Percentiles rank a stretch among this genome's conserved stretches.
These are phyloP conservation scores for Phytophthora sansomeana DNA, from an alignment of 352 stramenopile genomes.

Conservation along the genomic window DNA sequence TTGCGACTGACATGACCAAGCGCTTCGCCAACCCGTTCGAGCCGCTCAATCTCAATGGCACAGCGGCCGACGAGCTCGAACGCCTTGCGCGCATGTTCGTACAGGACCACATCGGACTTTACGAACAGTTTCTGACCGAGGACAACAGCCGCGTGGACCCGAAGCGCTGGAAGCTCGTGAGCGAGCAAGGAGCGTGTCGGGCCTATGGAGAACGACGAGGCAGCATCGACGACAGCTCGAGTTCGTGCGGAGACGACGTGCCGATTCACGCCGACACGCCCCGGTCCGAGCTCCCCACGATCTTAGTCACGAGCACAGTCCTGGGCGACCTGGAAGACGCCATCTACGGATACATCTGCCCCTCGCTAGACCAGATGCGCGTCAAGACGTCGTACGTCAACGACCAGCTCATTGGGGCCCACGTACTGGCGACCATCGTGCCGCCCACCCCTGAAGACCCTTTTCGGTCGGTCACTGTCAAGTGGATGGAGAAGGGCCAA, in stretches of 20 bases:
- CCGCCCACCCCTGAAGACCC: slow-evolving; percentile 40
- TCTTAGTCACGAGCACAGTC: slow-evolving; percentile 48
- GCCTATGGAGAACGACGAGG: slow-evolving; percentile 48
- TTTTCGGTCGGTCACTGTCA: slow-evolving; percentile 50
- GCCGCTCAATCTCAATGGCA: slow-evolving; percentile 38
- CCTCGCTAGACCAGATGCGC: slow-evolving; percentile 44
- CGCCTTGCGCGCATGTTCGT: slow-evolving; percentile 47
- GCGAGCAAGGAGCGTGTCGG: slow-evolving; percentile 44
- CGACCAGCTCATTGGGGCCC: slow-evolving; percentile 46
- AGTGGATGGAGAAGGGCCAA: slow-evolving; percentile 61
- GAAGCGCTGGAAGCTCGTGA: slow-evolving; percentile 50
- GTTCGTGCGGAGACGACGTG: slow-evolving; percentile 32
- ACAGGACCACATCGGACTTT: slow-evolving; percentile 46
- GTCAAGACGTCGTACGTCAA: slow-evolving; percentile 57
- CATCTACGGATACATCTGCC: slow-evolving; percentile 52
- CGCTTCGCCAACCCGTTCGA: slow-evolving; percentile 55
- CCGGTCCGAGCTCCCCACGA: slow-evolving; percentile 29
- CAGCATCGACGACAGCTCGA: slow-evolving; percentile 33
- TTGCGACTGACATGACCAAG: slow-evolving; percentile 33
- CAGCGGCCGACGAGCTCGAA: slow-evolving; percentile 34
- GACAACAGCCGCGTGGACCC: slow-evolving; percentile 43
- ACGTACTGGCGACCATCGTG: slow-evolving; percentile 54
- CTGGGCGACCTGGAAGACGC: slow-evolving; percentile 53
- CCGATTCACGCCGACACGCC: slow-evolving; percentile 36
- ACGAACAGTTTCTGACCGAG: slow-evolving; percentile 49